Base-by-base conservation (phyloP, 2,329 filamentous ascomycete species). In the Coniochaeta sp. region DNA sequence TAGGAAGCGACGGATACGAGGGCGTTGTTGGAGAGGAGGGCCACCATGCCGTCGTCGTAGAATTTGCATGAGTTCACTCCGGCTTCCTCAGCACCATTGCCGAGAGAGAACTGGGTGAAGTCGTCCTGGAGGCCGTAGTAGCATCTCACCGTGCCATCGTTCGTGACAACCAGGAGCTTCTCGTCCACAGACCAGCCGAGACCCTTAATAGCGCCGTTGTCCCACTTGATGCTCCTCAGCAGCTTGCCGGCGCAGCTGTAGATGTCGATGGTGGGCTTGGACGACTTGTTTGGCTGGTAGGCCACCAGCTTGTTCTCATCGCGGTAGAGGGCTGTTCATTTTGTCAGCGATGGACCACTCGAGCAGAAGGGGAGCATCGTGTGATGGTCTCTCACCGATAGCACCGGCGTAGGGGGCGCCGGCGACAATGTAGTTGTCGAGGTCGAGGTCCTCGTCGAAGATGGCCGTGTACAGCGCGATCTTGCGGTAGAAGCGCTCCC, bases 111-210 rank as follows among this genome's bases (percentile, higher is more conserved):
- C 61, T 96, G 93, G 17, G 89, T 91, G 71, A 99, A 99, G 71
- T 98, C 93, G 63, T 89, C 91, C 72, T 96, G 90, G n/a, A 99
- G 78, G 69, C 95, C 90, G 72, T 92, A 87, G 70, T 93, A 97
- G 73, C 91, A 95, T 62, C 93, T 84, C 50, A 98, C 93, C 1
- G 87, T 93, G 26, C 95, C 95, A 70, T 99, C 93, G 58, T 89
- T 85, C 10, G 92, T 91, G 58, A 98, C 87, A 0, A 97, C 89
- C 4, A 99, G 79, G 55, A 99, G 81, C 71, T 90, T 89, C 79
- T 99, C 95, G 65, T 97, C 91, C 69, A 96, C 93, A 22, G 93
- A 96, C 95, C 95, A 99, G 36, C 95, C 95, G 22, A 99, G 81
- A 1, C 91, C 92, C 72, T 88, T 89, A 70, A 99, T 90, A 3